These are phyloP conservation scores for Zygosaccharomyces lentus DNA, from an alignment of 805 yeast species.

Conservation along the genomic window DNA sequence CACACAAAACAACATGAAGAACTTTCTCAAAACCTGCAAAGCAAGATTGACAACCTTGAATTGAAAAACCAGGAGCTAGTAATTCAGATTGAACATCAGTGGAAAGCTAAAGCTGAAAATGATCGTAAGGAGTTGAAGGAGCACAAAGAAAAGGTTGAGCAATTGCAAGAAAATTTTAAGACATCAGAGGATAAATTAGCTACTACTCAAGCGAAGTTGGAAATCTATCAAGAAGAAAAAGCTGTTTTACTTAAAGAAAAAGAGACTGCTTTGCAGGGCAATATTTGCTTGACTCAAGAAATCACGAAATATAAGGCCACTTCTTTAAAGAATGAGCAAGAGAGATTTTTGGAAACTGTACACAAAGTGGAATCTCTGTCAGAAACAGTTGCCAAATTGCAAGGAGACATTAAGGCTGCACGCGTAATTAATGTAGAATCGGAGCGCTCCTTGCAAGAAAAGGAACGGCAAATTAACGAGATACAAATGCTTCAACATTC, in stretches of 20 bases:
- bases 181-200: constrained; percentile 5
- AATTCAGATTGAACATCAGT: constrained; percentile 15
- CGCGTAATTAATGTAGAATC: constrained; percentile 1
- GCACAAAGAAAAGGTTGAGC: constrained; percentile 2
- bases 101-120: constrained; percentile 12
- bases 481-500: constrained; percentile 1
- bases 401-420: constrained; percentile 5
- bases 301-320: constrained; percentile 5
- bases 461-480: constrained; percentile 1
- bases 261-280: constrained; percentile 5
- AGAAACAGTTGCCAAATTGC: background rate
- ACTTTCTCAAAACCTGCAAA: constrained; percentile 4
- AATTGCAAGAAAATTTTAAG: constrained; percentile 3
- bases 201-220: constrained; percentile 7
- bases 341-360: constrained; percentile 7
- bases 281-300: constrained; percentile 9
- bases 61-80: constrained; percentile 4
- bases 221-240: constrained; percentile 8
- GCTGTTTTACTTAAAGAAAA: constrained; percentile 11
- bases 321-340: constrained; percentile 7
- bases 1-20: constrained; percentile 12
- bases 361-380: constrained; percentile 7
- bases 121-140: constrained; percentile 5
- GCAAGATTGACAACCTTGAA: constrained; percentile 2
- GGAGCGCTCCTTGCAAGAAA: constrained; percentile 4